Conservation (phyloP, 352 stramenopile species). For the Globisporangium cederbergense region DNA sequence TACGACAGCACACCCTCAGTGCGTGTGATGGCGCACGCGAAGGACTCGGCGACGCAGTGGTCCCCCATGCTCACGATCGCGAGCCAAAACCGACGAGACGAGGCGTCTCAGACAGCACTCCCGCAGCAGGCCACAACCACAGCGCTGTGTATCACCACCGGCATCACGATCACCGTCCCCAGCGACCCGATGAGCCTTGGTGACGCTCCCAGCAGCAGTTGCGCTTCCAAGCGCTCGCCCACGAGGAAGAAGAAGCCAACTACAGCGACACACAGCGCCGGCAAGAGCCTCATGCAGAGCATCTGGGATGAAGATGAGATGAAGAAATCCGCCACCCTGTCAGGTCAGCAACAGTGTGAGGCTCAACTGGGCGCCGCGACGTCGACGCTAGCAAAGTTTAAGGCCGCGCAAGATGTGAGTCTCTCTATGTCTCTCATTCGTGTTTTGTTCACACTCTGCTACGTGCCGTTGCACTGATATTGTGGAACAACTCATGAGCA, state of each 20-base stretch:
- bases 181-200: not conserved
- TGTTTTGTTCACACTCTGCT: no score
- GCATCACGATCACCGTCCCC: not conserved
- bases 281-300: constrained; percentile 11
- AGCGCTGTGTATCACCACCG: not conserved
- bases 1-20: not conserved
- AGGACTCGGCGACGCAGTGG: not conserved
- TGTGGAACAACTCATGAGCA: constrained; percentile 14
- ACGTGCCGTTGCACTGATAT: no score
- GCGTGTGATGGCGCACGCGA: constrained; percentile 1
- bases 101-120: not conserved
- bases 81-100: not conserved
- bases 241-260: not conserved
- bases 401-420: constrained; percentile 48
- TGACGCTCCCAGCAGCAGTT: not conserved
- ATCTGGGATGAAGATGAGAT: constrained; percentile 14
- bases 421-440: not conserved
- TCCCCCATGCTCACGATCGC: not conserved
- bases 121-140: not conserved
- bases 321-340: not conserved
- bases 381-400: constrained; percentile 43
- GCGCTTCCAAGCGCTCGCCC: not conserved
- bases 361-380: constrained; percentile 12
- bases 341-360: not conserved
- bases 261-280: not conserved